Conservation (phyloP, 208 protist genomes). For the Leptomonas seymouri region DNA sequence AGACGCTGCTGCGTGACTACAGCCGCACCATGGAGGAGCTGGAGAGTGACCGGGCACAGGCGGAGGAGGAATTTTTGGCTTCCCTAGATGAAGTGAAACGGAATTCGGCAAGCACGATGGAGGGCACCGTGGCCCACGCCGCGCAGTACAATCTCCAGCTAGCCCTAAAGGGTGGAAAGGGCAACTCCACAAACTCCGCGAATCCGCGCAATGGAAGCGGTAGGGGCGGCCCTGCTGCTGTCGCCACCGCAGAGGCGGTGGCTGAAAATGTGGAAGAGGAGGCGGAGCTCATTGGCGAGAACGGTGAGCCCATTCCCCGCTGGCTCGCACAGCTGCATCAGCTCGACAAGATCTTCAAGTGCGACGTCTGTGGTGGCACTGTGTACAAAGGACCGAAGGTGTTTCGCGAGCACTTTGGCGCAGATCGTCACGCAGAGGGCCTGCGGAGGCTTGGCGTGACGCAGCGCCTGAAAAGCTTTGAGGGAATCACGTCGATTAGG, state of each 20-base stretch:
- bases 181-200: background rate
- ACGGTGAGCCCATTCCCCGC: slow-evolving; percentile 77
- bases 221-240: background rate
- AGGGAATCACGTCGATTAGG: slow-evolving; percentile 77
- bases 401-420: slow-evolving; percentile 88
- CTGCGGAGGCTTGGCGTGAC: slow-evolving; percentile 78
- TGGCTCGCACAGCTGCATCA: slow-evolving; percentile 85
- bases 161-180: slow-evolving; percentile 16
- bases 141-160: slow-evolving; percentile 67
- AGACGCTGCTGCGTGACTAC: slow-evolving; percentile 71
- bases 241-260: background rate
- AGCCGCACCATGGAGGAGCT: slow-evolving; percentile 85
- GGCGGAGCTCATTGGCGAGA: slow-evolving; percentile 68
- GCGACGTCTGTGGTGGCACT: slow-evolving; percentile 88
- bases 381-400: slow-evolving; percentile 85
- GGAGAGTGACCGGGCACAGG: slow-evolving; percentile 58
- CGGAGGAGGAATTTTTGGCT: slow-evolving; percentile 66
- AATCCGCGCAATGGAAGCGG: background rate
- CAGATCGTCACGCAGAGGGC: slow-evolving; percentile 81
- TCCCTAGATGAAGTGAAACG: slow-evolving; percentile 60
- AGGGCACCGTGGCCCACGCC: slow-evolving; percentile 71
- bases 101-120: slow-evolving; percentile 60
- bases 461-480: slow-evolving; percentile 68
- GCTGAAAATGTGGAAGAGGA: slow-evolving; percentile 36
- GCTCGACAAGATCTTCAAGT: slow-evolving; percentile 81